Evolutionary conservation across 139 green algal species (phyloP).

Genomic region (Mychonastes homosphaera): DNA sequence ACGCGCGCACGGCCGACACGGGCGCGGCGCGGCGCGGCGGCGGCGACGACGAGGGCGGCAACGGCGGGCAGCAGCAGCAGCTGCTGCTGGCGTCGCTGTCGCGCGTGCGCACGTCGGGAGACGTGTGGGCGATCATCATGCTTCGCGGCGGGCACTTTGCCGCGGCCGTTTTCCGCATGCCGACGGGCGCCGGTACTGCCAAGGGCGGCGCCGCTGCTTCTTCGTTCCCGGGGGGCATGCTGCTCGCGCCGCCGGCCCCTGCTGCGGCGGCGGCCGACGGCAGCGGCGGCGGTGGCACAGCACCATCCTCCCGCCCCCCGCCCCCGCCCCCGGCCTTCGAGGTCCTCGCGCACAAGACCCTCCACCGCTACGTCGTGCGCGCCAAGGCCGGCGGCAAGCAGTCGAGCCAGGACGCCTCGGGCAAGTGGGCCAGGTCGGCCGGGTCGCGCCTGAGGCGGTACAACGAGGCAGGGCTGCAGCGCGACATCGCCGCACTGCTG

Average conservation of each 20-base stretch:
- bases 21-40: too few relatives aligned
- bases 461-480: constrained; percentile 64
- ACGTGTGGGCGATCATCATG: constrained; percentile 26
- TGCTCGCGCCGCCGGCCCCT: too few relatives aligned
- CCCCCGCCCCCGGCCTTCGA: constrained; percentile 19
- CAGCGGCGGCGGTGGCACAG: background rate
- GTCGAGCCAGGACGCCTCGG: constrained; percentile 68
- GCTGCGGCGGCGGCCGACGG: too few relatives aligned
- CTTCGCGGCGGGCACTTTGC: constrained; percentile 66
- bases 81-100: constrained; percentile 27
- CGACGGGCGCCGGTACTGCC: too few relatives aligned
- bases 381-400: constrained; percentile 82
- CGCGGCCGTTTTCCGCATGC: constrained; percentile 44
- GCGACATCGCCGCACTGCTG: constrained; percentile 52
- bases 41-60: too few relatives aligned
- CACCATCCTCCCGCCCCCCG: background rate
- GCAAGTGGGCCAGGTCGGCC: constrained; percentile 71
- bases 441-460: constrained; percentile 69
- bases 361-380: constrained; percentile 81
- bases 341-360: constrained; percentile 63
- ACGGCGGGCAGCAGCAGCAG: constrained; percentile 4
- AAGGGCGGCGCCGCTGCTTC: background rate
- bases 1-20: too few relatives aligned
- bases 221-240: background rate
- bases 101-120: constrained; percentile 15